Evolutionary conservation across 345 rosid species (phyloP).

Genomic region (Crucihimalaya himalaica): DNA sequence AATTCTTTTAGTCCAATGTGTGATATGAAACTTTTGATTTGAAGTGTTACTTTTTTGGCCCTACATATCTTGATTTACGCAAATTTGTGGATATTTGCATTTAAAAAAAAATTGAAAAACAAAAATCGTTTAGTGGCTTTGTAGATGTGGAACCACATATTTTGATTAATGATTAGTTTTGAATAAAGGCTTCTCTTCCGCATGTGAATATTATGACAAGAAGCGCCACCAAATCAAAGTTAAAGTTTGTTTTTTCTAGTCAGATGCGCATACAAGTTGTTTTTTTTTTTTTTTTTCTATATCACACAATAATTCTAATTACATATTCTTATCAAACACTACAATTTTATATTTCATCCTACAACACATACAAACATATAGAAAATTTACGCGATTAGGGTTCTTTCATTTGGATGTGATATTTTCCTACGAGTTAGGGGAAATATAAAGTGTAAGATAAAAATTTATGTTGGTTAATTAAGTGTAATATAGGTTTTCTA

Average conservation of each 20-base stretch:
- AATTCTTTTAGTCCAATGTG: slow-evolving; percentile 19
- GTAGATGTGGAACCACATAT: slow-evolving; percentile 19
- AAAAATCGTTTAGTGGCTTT: slow-evolving; percentile 20
- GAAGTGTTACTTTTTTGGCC: slow-evolving; percentile 34
- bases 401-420: too few species aligned
- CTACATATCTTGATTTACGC: slow-evolving; percentile 39
- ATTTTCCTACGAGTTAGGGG: too few species aligned
- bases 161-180: slow-evolving; percentile 29
- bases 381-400: background rate
- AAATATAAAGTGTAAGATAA: too few species aligned
- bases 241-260: slow-evolving; percentile 15
- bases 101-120: background rate
- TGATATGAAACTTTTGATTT: slow-evolving; percentile 35
- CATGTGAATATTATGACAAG: slow-evolving; percentile 38
- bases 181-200: slow-evolving; percentile 11
- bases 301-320: too few species aligned
- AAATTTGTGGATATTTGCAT: slow-evolving; percentile 12
- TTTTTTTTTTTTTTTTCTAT: background rate
- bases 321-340: too few species aligned
- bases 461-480: too few species aligned
- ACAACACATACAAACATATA: background rate
- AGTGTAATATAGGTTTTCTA: too few species aligned
- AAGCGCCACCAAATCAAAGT: slow-evolving; percentile 40
- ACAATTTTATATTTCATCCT: background rate
- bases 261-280: background rate